A percentile compares a stretch with the other conserved stretches of the same genome.
Evolutionary conservation across 177 flowering plant genomes (phyloP).

Genomic region (Vitis hybrid): DNA sequence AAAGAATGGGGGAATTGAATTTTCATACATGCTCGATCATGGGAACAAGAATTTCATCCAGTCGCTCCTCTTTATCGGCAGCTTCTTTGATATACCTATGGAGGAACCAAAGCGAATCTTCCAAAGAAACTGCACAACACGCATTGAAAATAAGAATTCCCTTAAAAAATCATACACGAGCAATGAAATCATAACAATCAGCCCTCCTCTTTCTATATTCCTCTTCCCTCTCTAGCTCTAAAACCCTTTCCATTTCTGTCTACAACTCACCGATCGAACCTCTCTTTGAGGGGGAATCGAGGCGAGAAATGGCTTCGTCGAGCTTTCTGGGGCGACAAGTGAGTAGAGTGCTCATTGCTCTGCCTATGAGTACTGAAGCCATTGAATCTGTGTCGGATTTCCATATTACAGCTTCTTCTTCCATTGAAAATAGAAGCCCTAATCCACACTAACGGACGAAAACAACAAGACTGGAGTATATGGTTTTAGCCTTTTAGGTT

Average conservation of each 20-base stretch:
- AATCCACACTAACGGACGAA: neutral
- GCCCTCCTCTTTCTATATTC: too few relatives aligned
- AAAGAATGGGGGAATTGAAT: neutral
- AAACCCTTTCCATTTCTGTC: neutral
- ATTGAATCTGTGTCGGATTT: constrained; percentile 38
- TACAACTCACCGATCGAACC: constrained; percentile 27
- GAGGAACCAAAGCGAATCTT: constrained; percentile 59
- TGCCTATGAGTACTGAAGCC: constrained; percentile 47
- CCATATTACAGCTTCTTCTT: constrained; percentile 19
- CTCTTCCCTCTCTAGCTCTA: too few relatives aligned
- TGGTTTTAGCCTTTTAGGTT: neutral
- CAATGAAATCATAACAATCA: neutral
- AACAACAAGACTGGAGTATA: neutral
- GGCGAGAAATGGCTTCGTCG: constrained; percentile 49
- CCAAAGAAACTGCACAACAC: constrained; percentile 51
- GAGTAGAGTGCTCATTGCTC: constrained; percentile 57
- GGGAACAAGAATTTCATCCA: constrained; percentile 74
- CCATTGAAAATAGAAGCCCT: constrained; percentile 13
- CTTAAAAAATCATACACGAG: neutral
- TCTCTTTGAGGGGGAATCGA: constrained; percentile 30
- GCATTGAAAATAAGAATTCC: neutral
- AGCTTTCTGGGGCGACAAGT: constrained; percentile 55
- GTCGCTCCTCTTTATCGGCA: constrained; percentile 32
- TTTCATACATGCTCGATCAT: constrained; percentile 62
- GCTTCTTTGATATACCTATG: constrained; percentile 52